A percentile compares a stretch with the other conserved stretches of the same genome.
Evolutionary conservation across 1,284 basidiomycete species (phyloP).

Genomic region (Exobasidium rhododendri): DNA sequence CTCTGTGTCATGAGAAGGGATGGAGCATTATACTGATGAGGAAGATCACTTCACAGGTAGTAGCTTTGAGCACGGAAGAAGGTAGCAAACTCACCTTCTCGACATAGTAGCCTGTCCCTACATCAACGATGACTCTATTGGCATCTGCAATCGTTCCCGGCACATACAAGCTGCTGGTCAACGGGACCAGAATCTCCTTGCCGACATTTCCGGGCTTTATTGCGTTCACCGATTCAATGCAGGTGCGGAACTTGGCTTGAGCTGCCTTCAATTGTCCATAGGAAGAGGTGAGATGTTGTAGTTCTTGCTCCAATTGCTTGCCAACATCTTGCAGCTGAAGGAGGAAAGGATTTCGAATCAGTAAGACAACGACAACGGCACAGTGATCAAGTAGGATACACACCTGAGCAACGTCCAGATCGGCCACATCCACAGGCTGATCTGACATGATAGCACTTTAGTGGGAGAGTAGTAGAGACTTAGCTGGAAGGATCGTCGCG

Average conservation of each 20-base stretch:
- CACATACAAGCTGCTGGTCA: conserved; percentile 91
- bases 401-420: conserved; percentile 5
- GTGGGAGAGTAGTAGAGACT: neutral
- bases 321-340: conserved; percentile 46
- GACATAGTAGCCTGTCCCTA: conserved; percentile 94
- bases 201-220: conserved; percentile 71
- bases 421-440: conserved; percentile 6
- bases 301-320: conserved; percentile 65
- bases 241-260: conserved; percentile 84
- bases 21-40: neutral
- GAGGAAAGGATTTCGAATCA: neutral
- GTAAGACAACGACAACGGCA: neutral
- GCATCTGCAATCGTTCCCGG: conserved; percentile 81
- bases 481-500: neutral
- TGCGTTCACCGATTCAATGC: conserved; percentile 76
- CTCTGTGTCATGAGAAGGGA: conserved; percentile 18
- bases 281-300: conserved; percentile 84
- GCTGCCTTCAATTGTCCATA: conserved; percentile 89
- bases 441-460: conserved; percentile 6
- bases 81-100: conserved; percentile 68
- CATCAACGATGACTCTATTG: conserved; percentile 86
- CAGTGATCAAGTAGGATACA: neutral
- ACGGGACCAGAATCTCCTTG: conserved; percentile 81
- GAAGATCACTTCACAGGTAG: no score
- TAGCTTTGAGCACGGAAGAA: neutral